phyloP scores from a whole-genome alignment of 1,284 basidiomycete species.

The Rhodotorula sp. region DNA sequence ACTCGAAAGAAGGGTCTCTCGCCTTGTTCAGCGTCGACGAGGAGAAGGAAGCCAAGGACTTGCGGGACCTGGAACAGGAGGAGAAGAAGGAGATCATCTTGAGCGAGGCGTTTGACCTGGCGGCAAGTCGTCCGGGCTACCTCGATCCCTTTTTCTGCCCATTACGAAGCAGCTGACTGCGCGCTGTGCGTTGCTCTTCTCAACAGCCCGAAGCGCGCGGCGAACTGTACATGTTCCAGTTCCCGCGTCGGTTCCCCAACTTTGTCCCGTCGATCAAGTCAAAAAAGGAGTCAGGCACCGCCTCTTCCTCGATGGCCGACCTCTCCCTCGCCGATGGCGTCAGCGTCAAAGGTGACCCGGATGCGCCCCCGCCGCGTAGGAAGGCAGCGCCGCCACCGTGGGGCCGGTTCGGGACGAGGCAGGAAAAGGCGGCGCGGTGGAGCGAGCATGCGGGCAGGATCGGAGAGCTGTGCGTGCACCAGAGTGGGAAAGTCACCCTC shows the following conservation, averaged over 20 bases:
- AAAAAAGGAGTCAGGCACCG: neutral
- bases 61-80: constrained; percentile 35
- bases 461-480: constrained; percentile 41
- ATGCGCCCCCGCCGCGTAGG: constrained; percentile 6
- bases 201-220: constrained; percentile 31
- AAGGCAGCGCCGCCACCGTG: constrained; percentile 25
- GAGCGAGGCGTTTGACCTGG: constrained; percentile 32
- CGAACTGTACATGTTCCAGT: constrained; percentile 45
- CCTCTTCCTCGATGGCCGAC: neutral
- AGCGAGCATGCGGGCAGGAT: constrained; percentile 34
- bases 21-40: constrained; percentile 29
- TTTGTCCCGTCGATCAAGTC: constrained; percentile 9
- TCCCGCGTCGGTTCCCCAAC: constrained; percentile 44
- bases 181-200: constrained; percentile 1
- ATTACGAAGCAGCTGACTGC: no score
- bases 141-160: no score
- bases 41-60: constrained; percentile 37
- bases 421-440: constrained; percentile 36
- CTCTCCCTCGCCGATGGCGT: neutral
- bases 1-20: constrained; percentile 38
- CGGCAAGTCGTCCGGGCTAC: no score
- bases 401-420: constrained; percentile 35
- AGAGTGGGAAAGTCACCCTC: constrained; percentile 41
- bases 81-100: constrained; percentile 33
- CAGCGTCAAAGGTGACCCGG: constrained; percentile 32